Evolutionary conservation across 257 asterid species (phyloP).

Genomic region (Nicotiana paniculata): DNA sequence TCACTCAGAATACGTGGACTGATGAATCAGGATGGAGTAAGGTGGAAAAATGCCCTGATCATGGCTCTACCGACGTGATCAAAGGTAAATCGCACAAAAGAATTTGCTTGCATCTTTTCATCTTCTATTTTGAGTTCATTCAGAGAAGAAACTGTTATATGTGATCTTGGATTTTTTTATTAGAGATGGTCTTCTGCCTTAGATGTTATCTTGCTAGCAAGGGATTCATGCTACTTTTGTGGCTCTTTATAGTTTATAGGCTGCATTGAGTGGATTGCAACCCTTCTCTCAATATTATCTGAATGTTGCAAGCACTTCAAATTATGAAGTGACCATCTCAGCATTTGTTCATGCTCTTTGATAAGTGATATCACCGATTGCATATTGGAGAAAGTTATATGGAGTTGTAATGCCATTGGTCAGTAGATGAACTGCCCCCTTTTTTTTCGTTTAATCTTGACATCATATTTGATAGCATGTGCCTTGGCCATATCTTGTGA

Average conservation of each 20-base stretch:
- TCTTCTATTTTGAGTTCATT: not conserved
- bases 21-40: conserved; percentile 76
- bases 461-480: not conserved
- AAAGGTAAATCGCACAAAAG: conserved; percentile 40
- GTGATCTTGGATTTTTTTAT: not conserved
- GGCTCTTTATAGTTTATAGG: not conserved
- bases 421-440: not conserved
- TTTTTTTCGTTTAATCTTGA: not conserved
- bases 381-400: not conserved
- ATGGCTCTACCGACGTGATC: conserved; percentile 26
- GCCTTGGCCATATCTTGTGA: not conserved
- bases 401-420: not conserved
- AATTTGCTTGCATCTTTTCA: not conserved
- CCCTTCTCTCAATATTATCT: not conserved
- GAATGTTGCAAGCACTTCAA: not conserved
- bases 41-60: conserved; percentile 84
- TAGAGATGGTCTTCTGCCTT: not conserved
- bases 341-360: not conserved
- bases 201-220: not conserved
- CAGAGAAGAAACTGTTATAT: not conserved
- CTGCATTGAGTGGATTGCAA: not conserved
- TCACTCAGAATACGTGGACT: conserved; percentile 75
- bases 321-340: not conserved
- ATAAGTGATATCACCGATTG: not conserved
- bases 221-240: not conserved